A percentile compares a stretch with the other conserved stretches of the same genome.
phyloP scores from a whole-genome alignment of 2,329 filamentous ascomycete genomes.

The Ophiostoma novo-ulmi region DNA sequence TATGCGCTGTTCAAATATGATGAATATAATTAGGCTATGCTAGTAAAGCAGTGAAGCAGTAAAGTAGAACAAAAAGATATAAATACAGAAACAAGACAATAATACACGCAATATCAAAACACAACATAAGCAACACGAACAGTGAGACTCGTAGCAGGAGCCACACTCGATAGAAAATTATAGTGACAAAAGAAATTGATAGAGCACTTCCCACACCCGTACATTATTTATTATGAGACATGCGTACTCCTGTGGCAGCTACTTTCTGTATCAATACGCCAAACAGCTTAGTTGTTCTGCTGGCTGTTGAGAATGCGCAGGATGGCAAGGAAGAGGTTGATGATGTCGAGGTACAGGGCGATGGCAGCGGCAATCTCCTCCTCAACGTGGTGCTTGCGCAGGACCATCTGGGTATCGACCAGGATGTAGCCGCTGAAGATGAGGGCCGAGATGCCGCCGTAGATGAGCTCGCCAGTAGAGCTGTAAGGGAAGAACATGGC shows the following conservation, averaged over 20 bases:
- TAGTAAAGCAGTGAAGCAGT: background rate
- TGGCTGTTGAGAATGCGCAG: constrained; percentile 94
- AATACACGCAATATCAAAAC: background rate
- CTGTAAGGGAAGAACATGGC: constrained; percentile 79
- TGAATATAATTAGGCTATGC: background rate
- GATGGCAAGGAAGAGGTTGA: constrained; percentile 96
- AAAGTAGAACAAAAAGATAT: background rate
- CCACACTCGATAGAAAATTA: background rate
- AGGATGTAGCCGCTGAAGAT: constrained; percentile 94
- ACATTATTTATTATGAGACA: background rate
- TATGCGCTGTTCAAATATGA: background rate
- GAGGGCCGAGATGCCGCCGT: constrained; percentile 73
- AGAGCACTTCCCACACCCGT: background rate
- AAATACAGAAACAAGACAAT: background rate
- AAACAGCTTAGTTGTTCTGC: constrained; percentile 68
- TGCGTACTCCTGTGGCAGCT: background rate
- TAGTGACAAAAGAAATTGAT: background rate
- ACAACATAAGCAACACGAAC: background rate
- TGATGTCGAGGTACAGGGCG: constrained; percentile 89
- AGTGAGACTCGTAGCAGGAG: background rate
- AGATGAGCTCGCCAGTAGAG: constrained; percentile 77
- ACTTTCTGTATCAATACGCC: background rate
- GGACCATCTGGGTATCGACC: constrained; percentile 90
- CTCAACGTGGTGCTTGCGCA: constrained; percentile 95
- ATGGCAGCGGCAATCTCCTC: constrained; percentile 96